phyloP scores from a whole-genome alignment of 257 asterid genomes.

The Dorcoceras hygrometricum region DNA sequence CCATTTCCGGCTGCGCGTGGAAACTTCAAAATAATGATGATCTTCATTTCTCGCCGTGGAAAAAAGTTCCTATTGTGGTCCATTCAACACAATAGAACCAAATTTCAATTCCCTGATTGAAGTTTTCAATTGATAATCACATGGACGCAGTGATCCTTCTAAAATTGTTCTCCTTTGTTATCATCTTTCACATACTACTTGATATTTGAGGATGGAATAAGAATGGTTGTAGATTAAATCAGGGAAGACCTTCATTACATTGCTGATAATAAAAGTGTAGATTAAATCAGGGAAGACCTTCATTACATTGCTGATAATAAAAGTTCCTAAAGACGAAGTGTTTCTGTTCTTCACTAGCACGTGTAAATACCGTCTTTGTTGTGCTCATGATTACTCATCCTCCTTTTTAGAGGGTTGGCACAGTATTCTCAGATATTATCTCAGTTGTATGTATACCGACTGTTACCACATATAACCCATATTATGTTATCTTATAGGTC shows the following conservation, averaged over 20 bases:
- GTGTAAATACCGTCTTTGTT: not conserved
- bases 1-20: no score
- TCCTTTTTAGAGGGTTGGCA: not conserved
- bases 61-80: no score
- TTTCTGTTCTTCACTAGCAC: not conserved
- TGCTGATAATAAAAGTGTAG: not conserved
- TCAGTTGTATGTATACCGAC: not conserved
- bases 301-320: not conserved
- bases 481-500: constrained; percentile 45
- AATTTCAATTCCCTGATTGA: no score
- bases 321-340: not conserved
- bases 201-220: not conserved
- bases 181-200: no score
- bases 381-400: not conserved
- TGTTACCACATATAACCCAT: not conserved
- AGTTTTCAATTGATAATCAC: no score
- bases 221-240: not conserved
- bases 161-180: no score
- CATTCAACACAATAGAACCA: no score
- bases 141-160: no score
- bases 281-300: not conserved
- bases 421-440: not conserved
- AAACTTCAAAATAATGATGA: no score
- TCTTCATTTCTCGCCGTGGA: no score
- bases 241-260: not conserved